phyloP scores from a whole-genome alignment of 2,329 filamentous ascomycete genomes.

The Fusarium brevicatenulatum region DNA sequence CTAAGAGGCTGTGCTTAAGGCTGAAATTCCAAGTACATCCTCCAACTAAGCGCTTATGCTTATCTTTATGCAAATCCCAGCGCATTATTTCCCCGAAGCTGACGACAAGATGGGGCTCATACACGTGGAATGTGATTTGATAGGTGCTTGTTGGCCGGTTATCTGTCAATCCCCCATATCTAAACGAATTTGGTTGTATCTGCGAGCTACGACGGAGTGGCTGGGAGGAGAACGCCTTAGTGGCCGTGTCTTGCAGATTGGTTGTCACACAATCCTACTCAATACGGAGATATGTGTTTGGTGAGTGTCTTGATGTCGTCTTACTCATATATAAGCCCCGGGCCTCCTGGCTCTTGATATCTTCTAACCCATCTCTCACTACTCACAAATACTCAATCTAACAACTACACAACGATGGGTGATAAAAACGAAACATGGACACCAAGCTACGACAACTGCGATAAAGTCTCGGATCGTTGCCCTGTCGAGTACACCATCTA shows the following conservation, averaged over 20 bases:
- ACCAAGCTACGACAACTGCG: slow-evolving; percentile 30
- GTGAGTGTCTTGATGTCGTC: background rate
- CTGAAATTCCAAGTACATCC: background rate
- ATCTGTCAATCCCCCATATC: background rate
- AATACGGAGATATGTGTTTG: background rate
- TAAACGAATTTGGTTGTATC: background rate
- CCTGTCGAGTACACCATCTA: slow-evolving; percentile 41
- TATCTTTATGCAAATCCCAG: background rate
- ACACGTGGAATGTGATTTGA: background rate
- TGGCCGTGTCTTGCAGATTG: background rate
- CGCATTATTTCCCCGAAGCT: background rate
- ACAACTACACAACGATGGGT: background rate
- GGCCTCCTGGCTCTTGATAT: background rate
- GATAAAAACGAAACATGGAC: slow-evolving; percentile 10
- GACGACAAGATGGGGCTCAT: background rate
- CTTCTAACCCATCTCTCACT: background rate
- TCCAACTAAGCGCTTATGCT: slow-evolving; percentile 3
- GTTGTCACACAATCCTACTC: background rate
- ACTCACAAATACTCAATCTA: background rate
- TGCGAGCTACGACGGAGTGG: background rate
- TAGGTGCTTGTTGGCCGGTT: background rate
- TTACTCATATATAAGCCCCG: background rate
- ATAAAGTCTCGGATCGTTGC: slow-evolving; percentile 38
- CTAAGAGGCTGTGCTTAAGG: slow-evolving; percentile 12
- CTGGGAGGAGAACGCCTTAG: background rate